phyloP scores from a whole-genome alignment of 768 basidiomycete genomes.

The Tricholoma furcatifolium region DNA sequence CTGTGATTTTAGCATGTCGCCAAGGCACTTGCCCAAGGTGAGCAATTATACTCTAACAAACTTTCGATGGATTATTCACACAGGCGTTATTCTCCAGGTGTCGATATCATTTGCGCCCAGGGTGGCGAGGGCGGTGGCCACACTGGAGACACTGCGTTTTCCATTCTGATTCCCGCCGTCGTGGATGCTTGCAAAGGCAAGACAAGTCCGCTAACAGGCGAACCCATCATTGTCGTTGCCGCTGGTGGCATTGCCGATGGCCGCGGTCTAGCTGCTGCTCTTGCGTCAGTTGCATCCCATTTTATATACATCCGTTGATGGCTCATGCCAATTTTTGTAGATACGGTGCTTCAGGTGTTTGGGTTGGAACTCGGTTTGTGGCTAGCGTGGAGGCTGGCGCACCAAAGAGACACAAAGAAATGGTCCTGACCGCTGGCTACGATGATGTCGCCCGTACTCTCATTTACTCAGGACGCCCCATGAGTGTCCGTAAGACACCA shows the following conservation, averaged over 20 bases:
- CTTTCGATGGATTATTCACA: background rate
- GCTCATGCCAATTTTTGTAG: conserved; percentile 28
- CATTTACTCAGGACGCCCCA: conserved; percentile 76
- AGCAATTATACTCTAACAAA: background rate
- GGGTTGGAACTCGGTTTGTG: conserved; percentile 88
- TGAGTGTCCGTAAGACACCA: conserved; percentile 78
- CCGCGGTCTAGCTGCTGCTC: conserved; percentile 72
- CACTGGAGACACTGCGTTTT: conserved; percentile 81
- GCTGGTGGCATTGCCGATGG: conserved; percentile 87
- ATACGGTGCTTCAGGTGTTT: conserved; percentile 82
- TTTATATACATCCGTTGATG: background rate
- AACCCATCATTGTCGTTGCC: conserved; percentile 75
- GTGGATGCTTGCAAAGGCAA: conserved; percentile 73
- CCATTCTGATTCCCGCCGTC: conserved; percentile 77
- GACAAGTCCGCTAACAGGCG: conserved; percentile 76
- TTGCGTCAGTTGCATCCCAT: conserved; percentile 44
- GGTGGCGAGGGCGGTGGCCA: conserved; percentile 89
- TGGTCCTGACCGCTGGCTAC: conserved; percentile 66
- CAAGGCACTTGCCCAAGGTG: conserved; percentile 74
- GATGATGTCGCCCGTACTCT: conserved; percentile 73
- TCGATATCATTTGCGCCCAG: conserved; percentile 88
- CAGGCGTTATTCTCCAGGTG: conserved; percentile 50
- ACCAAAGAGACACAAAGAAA: conserved; percentile 69
- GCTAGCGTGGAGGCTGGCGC: conserved; percentile 81
- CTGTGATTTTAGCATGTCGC: conserved; percentile 52